Percentiles rank a stretch among this genome's conserved stretches.
phyloP scores from a whole-genome alignment of 2,329 filamentous ascomycete species.

The Fusarium coffeatum region DNA sequence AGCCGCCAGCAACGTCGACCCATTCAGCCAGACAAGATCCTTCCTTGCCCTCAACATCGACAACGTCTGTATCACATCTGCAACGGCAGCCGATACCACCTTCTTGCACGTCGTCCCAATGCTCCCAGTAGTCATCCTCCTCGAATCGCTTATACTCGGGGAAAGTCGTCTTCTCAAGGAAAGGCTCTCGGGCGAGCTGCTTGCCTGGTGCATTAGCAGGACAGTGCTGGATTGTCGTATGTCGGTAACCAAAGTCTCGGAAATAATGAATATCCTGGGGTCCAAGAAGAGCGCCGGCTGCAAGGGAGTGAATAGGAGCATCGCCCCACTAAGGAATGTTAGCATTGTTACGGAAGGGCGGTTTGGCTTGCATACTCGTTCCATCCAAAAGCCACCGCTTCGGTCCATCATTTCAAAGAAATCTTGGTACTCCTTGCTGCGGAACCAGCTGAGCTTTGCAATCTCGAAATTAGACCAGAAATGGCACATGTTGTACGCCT shows the following conservation, averaged over 20 bases:
- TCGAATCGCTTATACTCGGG: conserved; percentile 87
- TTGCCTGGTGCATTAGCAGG: conserved; percentile 92
- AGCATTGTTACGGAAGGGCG: conserved; percentile 34
- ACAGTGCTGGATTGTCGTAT: conserved; percentile 99
- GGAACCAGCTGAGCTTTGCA: conserved; percentile 92
- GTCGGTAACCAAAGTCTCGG: conserved; percentile 97
- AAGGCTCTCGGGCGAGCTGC: conserved; percentile 84
- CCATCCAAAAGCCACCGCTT: conserved; percentile 99
- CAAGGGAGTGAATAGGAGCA: conserved; percentile 96
- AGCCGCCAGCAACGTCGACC: conserved; percentile 97
- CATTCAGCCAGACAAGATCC: conserved; percentile 95
- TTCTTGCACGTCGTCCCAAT: conserved; percentile 86
- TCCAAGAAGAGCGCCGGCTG: conserved; percentile 86
- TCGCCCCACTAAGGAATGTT: conserved; percentile 83
- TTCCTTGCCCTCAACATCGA: conserved; percentile 97
- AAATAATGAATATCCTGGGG: conserved; percentile 96
- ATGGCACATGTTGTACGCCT: conserved; percentile 99
- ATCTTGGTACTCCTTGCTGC: conserved; percentile 96
- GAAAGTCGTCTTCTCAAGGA: conserved; percentile 80
- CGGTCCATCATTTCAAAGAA: conserved; percentile 99
- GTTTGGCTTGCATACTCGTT: conserved; percentile 72
- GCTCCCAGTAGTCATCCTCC: conserved; percentile 97
- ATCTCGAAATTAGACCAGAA: conserved; percentile 99
- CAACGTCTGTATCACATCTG: conserved; percentile 96
- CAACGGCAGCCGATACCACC: conserved; percentile 98